Percentiles rank a stretch among this genome's conserved stretches.
These are phyloP conservation scores for Babesia divergens DNA, from an alignment of 169 alveolate genomes.

Conservation along the genomic window DNA sequence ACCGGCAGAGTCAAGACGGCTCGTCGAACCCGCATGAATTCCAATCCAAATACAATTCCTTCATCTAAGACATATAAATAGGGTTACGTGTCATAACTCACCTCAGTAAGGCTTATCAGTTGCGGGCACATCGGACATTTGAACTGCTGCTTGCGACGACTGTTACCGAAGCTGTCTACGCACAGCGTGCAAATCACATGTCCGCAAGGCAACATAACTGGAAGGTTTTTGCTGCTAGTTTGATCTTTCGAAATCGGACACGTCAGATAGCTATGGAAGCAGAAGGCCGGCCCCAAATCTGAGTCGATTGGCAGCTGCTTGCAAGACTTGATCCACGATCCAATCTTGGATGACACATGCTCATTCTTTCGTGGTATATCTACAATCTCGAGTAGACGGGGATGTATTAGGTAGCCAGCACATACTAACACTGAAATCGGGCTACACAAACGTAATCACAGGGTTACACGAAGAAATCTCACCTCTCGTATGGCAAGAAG, in stretches of 20 bases:
- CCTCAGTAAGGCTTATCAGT: conserved; percentile 38
- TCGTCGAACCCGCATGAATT: conserved; percentile 21
- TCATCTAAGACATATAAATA: conserved; percentile 4
- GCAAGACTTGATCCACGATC: conserved; percentile 37
- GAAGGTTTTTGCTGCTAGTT: conserved; percentile 57
- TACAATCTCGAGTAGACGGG: conserved; percentile 39
- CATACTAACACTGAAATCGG: conserved; percentile 54
- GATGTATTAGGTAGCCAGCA: conserved; percentile 61
- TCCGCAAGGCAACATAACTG: conserved; percentile 68
- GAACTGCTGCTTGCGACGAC: conserved; percentile 44
- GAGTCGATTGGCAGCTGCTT: conserved; percentile 67
- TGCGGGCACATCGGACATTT: conserved; percentile 69
- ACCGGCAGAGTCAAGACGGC: neutral
- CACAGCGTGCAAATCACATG: conserved; percentile 64
- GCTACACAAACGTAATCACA: conserved; percentile 2
- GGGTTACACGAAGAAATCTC: neutral
- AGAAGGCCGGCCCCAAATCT: conserved; percentile 68
- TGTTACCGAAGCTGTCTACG: conserved; percentile 45
- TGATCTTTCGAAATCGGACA: conserved; percentile 73
- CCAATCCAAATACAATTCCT: conserved; percentile 54
- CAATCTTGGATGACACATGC: conserved; percentile 37
- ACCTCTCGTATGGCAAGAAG: conserved; percentile 62
- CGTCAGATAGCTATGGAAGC: conserved; percentile 68
- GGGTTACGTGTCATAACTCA: neutral
- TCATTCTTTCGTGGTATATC: neutral